Conservation (phyloP, 2,329 filamentous ascomycete species). For the Aspergillus tubingensis region DNA sequence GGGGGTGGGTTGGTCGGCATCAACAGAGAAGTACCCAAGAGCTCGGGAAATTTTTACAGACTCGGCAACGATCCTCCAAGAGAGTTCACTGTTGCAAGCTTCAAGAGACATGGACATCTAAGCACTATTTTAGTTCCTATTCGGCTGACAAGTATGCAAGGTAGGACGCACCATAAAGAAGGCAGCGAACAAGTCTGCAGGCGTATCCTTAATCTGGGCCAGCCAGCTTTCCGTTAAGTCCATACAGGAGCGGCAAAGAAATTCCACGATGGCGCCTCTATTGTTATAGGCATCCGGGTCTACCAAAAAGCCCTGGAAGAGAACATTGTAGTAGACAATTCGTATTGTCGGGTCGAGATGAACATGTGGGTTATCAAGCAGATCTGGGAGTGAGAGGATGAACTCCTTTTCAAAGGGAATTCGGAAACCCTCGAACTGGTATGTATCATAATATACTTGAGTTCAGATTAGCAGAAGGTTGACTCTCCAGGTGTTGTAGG, state of each 20-base stretch:
- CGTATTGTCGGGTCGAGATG: conserved; percentile 14
- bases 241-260: conserved; percentile 12
- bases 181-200: conserved; percentile 17
- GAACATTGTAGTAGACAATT: conserved; percentile 19
- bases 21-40: conserved; percentile 21
- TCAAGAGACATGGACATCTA: conserved; percentile 21
- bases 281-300: background rate
- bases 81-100: conserved; percentile 18
- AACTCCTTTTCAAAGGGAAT: conserved; percentile 16
- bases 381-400: conserved; percentile 17
- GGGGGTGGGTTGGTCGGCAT: conserved; percentile 1
- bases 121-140: too few species aligned
- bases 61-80: conserved; percentile 17
- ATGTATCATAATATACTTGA: conserved; percentile 13
- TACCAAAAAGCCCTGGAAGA: conserved; percentile 17
- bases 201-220: conserved; percentile 10
- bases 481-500: too few species aligned
- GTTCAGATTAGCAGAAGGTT: background rate
- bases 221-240: conserved; percentile 14
- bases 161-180: conserved; percentile 14
- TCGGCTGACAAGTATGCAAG: fast-evolving
- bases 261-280: conserved; percentile 9
- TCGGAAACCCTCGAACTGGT: conserved; percentile 21
- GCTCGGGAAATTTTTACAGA: conserved; percentile 13
- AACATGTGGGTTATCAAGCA: conserved; percentile 20